Conservation (phyloP, 1,284 basidiomycete species). For the Rhodofomes roseus region DNA sequence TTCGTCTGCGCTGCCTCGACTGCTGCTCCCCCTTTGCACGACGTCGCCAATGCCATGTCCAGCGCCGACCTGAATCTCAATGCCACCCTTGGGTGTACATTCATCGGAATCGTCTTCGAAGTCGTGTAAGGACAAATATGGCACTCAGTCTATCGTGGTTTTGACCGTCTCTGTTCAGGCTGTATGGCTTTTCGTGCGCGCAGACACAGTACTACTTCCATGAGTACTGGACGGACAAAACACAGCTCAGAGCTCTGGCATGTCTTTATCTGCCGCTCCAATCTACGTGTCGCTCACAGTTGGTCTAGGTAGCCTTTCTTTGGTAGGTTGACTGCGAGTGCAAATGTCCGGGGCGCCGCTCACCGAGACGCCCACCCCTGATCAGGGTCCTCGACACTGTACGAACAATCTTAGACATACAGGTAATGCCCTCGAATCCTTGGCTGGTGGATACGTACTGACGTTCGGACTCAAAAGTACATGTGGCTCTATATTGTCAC, state of each 20-base stretch:
- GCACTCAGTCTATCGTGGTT: no score
- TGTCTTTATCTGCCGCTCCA: not conserved
- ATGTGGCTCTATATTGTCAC: not conserved
- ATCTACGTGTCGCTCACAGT: not conserved
- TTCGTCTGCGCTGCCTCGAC: not conserved
- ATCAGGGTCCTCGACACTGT: not conserved
- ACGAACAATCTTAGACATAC: not conserved
- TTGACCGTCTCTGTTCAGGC: not conserved
- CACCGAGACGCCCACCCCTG: not conserved
- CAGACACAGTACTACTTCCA: not conserved
- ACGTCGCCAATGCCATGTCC: not conserved
- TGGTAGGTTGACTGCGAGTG: not conserved
- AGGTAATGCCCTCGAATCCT: not conserved
- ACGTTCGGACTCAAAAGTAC: not conserved
- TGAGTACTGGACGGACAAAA: not conserved
- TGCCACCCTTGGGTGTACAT: not conserved
- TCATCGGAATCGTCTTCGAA: not conserved
- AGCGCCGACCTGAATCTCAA: not conserved
- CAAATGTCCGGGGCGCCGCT: not conserved
- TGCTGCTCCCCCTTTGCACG: not conserved
- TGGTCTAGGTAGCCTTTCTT: not conserved
- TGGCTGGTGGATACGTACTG: not conserved
- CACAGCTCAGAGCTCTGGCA: not conserved
- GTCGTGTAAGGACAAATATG: not conserved
- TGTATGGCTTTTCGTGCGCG: not conserved